phyloP scores from a whole-genome alignment of 1,284 basidiomycete genomes.

The Cutaneotrichosporon dermatis region DNA sequence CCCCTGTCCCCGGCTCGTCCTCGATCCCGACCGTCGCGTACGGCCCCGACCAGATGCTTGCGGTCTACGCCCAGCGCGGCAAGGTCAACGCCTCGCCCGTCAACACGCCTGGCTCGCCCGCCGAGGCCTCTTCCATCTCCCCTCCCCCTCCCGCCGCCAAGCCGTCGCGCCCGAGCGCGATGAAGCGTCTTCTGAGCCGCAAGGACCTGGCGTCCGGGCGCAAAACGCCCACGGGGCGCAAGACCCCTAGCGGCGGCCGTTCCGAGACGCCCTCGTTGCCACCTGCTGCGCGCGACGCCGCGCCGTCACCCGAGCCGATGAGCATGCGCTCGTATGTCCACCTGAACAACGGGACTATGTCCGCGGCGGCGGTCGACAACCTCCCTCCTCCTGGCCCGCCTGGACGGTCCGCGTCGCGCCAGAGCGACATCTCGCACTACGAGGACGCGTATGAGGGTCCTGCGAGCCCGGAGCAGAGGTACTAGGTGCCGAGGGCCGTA shows the following conservation, averaged over 20 bases:
- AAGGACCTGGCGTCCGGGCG: conserved; percentile 15
- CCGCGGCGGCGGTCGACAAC: conserved; percentile 28
- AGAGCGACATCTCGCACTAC: neutral
- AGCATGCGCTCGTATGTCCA: conserved; percentile 38
- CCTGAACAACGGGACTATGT: conserved; percentile 37
- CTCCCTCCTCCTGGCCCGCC: conserved; percentile 29
- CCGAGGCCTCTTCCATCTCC: neutral
- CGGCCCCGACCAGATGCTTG: conserved; percentile 48
- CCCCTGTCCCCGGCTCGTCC: conserved; percentile 1
- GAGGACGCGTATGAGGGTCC: conserved; percentile 5
- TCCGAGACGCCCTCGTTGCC: neutral
- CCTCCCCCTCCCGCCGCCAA: conserved; percentile 8
- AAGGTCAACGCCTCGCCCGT: conserved; percentile 22
- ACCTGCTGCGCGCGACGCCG: neutral
- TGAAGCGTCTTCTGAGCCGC: conserved; percentile 23
- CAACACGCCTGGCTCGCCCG: conserved; percentile 6
- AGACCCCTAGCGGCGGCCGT: neutral
- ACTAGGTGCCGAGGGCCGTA: neutral
- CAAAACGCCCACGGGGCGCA: neutral
- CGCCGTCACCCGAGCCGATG: conserved; percentile 16
- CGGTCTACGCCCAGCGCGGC: conserved; percentile 47
- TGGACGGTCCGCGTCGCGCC: neutral
- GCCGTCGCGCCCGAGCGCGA: conserved; percentile 16
- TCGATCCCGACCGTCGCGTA: conserved; percentile 30
- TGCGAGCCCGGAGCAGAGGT: neutral